These are phyloP conservation scores for Xerocomellus amylosporus DNA, from an alignment of 768 basidiomycete genomes.

Conservation along the genomic window DNA sequence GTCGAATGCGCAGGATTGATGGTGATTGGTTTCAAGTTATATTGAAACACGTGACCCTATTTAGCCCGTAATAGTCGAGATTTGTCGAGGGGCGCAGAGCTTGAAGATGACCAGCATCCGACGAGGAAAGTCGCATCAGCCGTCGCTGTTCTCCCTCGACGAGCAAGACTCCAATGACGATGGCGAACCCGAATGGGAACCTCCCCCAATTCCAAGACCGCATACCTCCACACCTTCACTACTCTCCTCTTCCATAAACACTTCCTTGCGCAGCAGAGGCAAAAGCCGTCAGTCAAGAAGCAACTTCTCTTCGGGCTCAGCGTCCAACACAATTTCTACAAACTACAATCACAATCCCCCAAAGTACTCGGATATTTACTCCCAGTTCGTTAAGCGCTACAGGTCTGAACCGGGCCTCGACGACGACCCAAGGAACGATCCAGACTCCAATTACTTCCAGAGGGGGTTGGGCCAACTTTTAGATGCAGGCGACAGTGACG, in stretches of 20 bases:
- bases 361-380: slow-evolving; percentile 63
- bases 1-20: too few relatives aligned
- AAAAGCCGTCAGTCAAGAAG: slow-evolving; percentile 32
- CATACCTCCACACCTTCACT: slow-evolving; percentile 22
- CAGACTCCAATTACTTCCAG: slow-evolving; percentile 81
- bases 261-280: slow-evolving; percentile 30
- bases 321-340: slow-evolving; percentile 27
- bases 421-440: slow-evolving; percentile 73
- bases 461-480: slow-evolving; percentile 65
- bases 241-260: slow-evolving; percentile 30
- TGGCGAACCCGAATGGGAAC: slow-evolving; percentile 47
- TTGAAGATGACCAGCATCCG: slow-evolving; percentile 22
- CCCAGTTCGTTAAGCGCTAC: slow-evolving; percentile 77
- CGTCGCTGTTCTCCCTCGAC: slow-evolving; percentile 65
- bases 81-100: background rate
- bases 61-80: background rate
- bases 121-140: slow-evolving; percentile 45
- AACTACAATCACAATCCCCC: slow-evolving; percentile 34
- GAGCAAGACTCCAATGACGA: slow-evolving; percentile 49
- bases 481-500: slow-evolving; percentile 72
- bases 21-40: background rate
- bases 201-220: slow-evolving; percentile 32
- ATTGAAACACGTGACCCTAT: slow-evolving; percentile 9
- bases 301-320: slow-evolving; percentile 29
- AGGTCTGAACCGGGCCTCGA: slow-evolving; percentile 58